Evolutionary conservation across 306 rosid genomes (phyloP), one percentile per base, ranked within the genome.

Genomic region (Hippophae rhamnoides): DNA sequence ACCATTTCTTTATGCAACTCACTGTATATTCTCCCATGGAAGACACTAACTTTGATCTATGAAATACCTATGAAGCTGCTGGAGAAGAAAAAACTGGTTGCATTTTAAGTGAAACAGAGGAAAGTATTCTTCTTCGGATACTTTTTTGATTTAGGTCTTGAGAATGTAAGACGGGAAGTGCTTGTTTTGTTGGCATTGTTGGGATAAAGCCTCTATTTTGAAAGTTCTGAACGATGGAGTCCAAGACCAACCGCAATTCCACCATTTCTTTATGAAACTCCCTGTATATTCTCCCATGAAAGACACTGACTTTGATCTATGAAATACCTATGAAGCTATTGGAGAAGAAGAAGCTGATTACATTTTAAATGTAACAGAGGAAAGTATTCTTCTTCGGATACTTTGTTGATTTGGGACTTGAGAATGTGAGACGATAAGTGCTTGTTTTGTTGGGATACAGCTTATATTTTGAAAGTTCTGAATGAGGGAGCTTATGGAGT

Each of bases 171-270:
- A n/a, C 18, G 18, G 18, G 18, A 18, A 18, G 18, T 18, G 18
- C 18, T 18, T 18, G 18, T 18, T 18, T 18, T 18, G 18, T 18
- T 18, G 18, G 18, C 18, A 18, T 18, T 18, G 18, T 18, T 18
- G 18, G 18, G 18, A 18, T 18, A 18, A 18, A 18, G 18, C 18
- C 0, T 18, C 0, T 18, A 18, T 18, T 18, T 18, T 18, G 18
- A 18, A 18, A 18, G 89, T 89, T 41, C 79, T 90, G 41, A 76
- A 56, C 6, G 96, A 81, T 7, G 83, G 77, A 70, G 83, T 68
- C 96, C 98, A 90, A 14, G 85, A 70, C 79, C 81, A 90, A 10
- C 79, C 72, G 86, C 94, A 83, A 47, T 43, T 78, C 96, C 96
- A 90, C 92, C 96, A 90, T 43, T 56, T 72, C 73, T 70, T 78